These are phyloP conservation scores for Butyriboletus loyo DNA, from an alignment of 768 basidiomycete species.

Conservation along the genomic window DNA sequence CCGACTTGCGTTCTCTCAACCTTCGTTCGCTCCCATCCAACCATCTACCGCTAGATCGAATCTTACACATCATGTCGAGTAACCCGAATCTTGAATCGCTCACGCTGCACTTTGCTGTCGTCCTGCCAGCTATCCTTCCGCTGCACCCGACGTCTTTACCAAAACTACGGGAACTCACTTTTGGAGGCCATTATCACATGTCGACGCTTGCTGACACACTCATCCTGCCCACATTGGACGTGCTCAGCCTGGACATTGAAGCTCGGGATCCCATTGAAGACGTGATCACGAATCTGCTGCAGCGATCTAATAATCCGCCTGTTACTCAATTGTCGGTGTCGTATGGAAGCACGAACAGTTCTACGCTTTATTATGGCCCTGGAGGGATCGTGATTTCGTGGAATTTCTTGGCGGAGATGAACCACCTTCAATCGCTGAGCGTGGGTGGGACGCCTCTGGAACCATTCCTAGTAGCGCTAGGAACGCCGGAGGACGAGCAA, in stretches of 20 bases:
- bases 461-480: slow-evolving; percentile 55
- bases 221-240: slow-evolving; percentile 53
- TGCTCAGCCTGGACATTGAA: slow-evolving; percentile 67
- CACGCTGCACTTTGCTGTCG: slow-evolving; percentile 59
- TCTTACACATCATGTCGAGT: slow-evolving; percentile 59
- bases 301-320: slow-evolving; percentile 56
- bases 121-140: slow-evolving; percentile 62
- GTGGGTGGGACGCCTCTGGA: slow-evolving; percentile 68
- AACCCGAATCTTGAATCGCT: slow-evolving; percentile 57
- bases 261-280: slow-evolving; percentile 75
- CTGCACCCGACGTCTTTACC: slow-evolving; percentile 51
- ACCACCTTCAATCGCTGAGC: slow-evolving; percentile 54
- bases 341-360: slow-evolving; percentile 42
- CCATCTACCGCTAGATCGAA: slow-evolving; percentile 63
- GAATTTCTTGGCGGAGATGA: slow-evolving; percentile 61
- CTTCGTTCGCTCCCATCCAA: slow-evolving; percentile 64
- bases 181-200: slow-evolving; percentile 69
- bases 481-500: slow-evolving; percentile 57
- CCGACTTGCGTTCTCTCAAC: slow-evolving; percentile 54
- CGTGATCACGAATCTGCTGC: slow-evolving; percentile 56
- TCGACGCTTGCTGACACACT: slow-evolving; percentile 60
- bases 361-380: slow-evolving; percentile 55
- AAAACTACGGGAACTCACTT: slow-evolving; percentile 49
- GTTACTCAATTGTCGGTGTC: slow-evolving; percentile 61
- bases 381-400: slow-evolving; percentile 61